Evolutionary conservation across 163 green algal species (phyloP).

Genomic region (Chlamydomonas reinhardtii): DNA sequence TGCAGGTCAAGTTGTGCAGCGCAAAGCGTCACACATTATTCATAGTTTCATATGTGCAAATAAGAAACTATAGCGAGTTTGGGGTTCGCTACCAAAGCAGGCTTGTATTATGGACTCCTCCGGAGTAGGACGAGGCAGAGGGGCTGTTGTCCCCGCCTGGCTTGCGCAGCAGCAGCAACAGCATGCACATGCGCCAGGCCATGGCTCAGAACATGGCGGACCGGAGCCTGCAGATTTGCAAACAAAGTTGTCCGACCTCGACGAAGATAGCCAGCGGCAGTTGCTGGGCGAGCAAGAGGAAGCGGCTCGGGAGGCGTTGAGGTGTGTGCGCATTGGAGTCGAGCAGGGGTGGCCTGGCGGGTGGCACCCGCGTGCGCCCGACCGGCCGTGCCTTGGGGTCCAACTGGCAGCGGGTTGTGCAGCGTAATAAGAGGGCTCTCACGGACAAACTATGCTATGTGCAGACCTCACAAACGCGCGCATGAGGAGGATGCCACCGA

Average conservation of each 20-base stretch:
- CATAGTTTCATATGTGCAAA: no score
- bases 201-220: neutral
- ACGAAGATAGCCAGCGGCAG: conserved; percentile 47
- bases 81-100: no score
- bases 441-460: no score
- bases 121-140: conserved; percentile 57
- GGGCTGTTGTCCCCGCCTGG: conserved; percentile 66
- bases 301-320: conserved; percentile 44
- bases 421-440: no score
- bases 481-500: conserved; percentile 9
- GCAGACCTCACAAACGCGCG: conserved; percentile 59
- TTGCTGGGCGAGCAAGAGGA: conserved; percentile 67
- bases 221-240: neutral
- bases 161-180: conserved; percentile 50
- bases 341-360: no score
- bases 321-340: conserved; percentile 1
- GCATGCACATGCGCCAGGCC: neutral
- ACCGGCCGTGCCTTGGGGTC: no score
- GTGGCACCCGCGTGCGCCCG: no score
- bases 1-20: no score
- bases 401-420: no score
- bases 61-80: no score
- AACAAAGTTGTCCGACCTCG: conserved; percentile 27
- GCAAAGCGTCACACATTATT: no score
- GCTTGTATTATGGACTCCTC: no score